These are phyloP conservation scores for Achlya hypogyna DNA, from an alignment of 352 stramenopile genomes.

Conservation along the genomic window DNA sequence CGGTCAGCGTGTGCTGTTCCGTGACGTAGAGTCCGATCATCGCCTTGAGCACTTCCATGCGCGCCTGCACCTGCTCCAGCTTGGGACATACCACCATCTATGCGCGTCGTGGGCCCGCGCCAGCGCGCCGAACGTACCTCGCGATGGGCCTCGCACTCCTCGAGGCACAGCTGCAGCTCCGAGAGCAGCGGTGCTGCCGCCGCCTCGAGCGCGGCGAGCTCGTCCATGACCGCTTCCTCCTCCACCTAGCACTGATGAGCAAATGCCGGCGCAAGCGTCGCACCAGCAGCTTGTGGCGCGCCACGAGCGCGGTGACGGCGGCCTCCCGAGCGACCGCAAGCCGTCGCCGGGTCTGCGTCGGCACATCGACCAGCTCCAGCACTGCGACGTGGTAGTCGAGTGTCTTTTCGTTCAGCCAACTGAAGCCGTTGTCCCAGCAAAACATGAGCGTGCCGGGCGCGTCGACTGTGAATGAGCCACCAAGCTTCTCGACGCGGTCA, in stretches of 20 bases:
- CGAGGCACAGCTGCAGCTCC: slow-evolving; percentile 4
- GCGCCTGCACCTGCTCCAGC: slow-evolving; percentile 10
- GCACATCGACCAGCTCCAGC: slow-evolving; percentile 34
- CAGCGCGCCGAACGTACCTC: not conserved
- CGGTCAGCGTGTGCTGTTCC: slow-evolving; percentile 12
- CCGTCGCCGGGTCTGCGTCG: not conserved
- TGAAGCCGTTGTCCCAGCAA: slow-evolving; percentile 78
- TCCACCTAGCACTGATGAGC: not conserved
- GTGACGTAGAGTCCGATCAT: slow-evolving; percentile 10
- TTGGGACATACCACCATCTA: slow-evolving; percentile 20
- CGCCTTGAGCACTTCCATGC: slow-evolving; percentile 11
- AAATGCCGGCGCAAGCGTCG: not conserved
- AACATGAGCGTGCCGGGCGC: slow-evolving; percentile 44
- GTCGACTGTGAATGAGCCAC: slow-evolving; percentile 37
- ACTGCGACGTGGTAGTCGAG: slow-evolving; percentile 77
- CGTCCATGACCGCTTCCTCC: not conserved
- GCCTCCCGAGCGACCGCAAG: not conserved
- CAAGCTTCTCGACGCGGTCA: slow-evolving; percentile 45
- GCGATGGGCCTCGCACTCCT: slow-evolving; percentile 17
- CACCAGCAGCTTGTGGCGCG: not conserved
- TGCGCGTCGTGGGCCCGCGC: not conserved
- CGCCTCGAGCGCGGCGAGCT: not conserved
- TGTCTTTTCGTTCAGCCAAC: slow-evolving; percentile 78
- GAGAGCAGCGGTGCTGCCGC: not conserved
- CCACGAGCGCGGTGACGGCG: not conserved